Base-by-base conservation (phyloP, 1,284 basidiomycete species). In the Cutaneotrichosporon cavernicola region DNA sequence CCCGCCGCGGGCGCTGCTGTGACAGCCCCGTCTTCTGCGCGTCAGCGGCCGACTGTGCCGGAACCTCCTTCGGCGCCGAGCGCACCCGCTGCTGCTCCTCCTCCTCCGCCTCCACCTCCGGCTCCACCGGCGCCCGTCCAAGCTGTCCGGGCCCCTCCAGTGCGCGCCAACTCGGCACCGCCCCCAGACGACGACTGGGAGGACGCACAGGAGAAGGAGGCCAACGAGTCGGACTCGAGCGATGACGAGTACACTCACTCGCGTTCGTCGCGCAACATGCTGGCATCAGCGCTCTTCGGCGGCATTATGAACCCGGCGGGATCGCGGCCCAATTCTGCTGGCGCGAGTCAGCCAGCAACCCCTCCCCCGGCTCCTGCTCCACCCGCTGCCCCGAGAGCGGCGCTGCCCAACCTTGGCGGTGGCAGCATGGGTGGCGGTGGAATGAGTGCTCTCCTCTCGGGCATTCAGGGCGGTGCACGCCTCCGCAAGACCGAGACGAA, bases 101-200 rank as follows among this genome's bases (percentile, higher is more conserved):
- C 70, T 0, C 73, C 78, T 5, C 64, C 72, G 14, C 58, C 76
- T 0, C 70, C 76, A 3, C 72, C 78, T n/a, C 69, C 73, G 18
- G 68, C 76, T 2, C 74, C 76, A 4, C 71, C 79, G 14, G 71
- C 80, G n/a, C 69, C 76, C 2, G 69, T 79, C 2, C 55, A 26
- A 79, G 80, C 68, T 82, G 81, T 61, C 81, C 85, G 9, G 16
- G 65, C 52, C 22, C 59, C 64, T 30, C 65, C 62, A 9, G 38
- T 34, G 9, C 66, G 66, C 10, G 22, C 55, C 47, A 68, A 68
- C 64, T 68, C 69, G n/a, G 66, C 76, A 10, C 74, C 70, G 26
- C 85, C 89, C 21, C 86, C 87, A 30, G 89, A 84, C 31, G 83
- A 91, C 26, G 92, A 93, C 64, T 96, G 93, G 93, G 92, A 90